Evolutionary conservation across 164 flowering plant genomes (phyloP), one percentile per base, ranked within the genome.

Genomic region (Taxillus chinensis): DNA sequence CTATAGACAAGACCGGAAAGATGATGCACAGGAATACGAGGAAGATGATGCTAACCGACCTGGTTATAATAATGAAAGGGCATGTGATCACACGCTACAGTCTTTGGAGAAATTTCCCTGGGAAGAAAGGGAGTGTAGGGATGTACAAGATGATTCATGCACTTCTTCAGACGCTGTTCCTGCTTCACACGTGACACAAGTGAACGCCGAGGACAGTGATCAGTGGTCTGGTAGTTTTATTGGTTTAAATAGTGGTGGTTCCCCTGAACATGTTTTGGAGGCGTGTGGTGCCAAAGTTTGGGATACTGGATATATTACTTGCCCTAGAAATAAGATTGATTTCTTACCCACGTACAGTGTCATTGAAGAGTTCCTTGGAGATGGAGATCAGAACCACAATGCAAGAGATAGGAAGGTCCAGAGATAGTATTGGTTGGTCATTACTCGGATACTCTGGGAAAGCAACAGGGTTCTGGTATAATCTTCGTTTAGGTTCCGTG

Each of bases 331-430:
- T 56, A 68, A 75, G 43, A 61, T 74, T 9, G 90, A 85, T 60
- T 73, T 85, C 60, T 71, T 82, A 43, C 80, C 90, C 37, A 81
- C 89, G 0, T 73, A 75, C 75, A 80, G 71, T 57, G 70, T 85
- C 86, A 85, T 85, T 40, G 82, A 85, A 70, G 83, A 83, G 75
- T 85, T 85, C 17, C 83, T 87, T 61, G 84, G 93, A 39, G 79
- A 73, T 14, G 85, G 71, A 46, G 62, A 70, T 56, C 73, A 73
- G 77, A 68, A 71, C 56, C 60, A 60, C 59, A 72, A 69, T 45
- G 62, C 60, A 38, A 62, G 55, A 39, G 78, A 75, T 64, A 77
- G 68, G 15, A 60, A 80, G 59, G 65, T 62, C 61, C 59, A 66
- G 59, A 59, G 64, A 46, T 68, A 75, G 62, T 64, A 4, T 45